Conservation (phyloP, 148 eudicot genomes). For the Camellia lanceoleosa region DNA sequence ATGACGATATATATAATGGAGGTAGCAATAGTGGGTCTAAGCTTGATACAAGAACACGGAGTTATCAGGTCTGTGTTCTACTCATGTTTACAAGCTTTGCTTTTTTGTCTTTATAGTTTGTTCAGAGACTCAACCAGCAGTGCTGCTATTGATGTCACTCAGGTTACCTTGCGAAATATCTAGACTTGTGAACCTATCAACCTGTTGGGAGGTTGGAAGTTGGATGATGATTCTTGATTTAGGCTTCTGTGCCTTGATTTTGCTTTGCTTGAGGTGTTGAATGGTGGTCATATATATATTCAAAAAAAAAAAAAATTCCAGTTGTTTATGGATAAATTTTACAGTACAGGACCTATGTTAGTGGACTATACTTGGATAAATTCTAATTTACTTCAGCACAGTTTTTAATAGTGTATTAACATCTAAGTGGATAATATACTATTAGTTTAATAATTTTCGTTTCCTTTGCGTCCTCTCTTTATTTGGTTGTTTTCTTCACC, state of each 20-base stretch:
- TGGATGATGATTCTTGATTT: neutral
- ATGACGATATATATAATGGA: conserved; percentile 43
- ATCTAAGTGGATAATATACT: neutral
- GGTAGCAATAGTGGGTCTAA: conserved; percentile 31
- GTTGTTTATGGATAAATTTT: too few relatives aligned
- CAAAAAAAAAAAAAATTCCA: too few relatives aligned
- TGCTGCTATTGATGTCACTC: neutral
- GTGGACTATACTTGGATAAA: too few relatives aligned
- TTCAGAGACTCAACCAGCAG: neutral
- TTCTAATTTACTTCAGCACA: neutral
- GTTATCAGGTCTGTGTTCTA: conserved; percentile 44
- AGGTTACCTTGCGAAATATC: neutral
- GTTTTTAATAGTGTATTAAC: neutral
- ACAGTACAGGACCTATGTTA: too few relatives aligned
- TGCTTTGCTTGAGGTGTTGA: neutral
- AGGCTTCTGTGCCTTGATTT: neutral
- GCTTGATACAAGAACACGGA: conserved; percentile 33
- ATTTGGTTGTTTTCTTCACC: too few relatives aligned
- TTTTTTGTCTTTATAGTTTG: neutral
- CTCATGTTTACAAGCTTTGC: neutral
- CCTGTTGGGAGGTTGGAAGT: neutral
- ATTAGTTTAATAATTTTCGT: too few relatives aligned
- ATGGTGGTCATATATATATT: neutral
- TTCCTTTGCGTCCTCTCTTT: too few relatives aligned
- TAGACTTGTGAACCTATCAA: neutral